Base-by-base conservation (phyloP, 306 rosid species). In the Glycine soja region DNA sequence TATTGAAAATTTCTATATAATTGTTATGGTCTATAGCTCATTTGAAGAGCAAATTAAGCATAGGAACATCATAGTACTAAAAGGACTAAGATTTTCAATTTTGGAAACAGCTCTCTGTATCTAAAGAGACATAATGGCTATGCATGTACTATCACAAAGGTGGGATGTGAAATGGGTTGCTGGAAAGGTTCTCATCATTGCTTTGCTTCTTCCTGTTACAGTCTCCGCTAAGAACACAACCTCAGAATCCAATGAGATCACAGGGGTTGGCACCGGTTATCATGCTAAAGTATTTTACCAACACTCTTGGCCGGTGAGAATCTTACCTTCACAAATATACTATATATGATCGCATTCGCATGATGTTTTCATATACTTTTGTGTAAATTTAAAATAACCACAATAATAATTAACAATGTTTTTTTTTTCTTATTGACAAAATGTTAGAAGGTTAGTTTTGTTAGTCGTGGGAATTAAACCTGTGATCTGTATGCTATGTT, bases 221-320 rank as follows among this genome's bases (percentile, higher is more conserved):
- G 82, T 80, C 54, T 64, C 88, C 16, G 86, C 80, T 64, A 56
- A 59, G 11, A 91, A 88, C 78, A 84, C 88, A 79, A 69, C 78
- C 43, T 56, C 63, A n/a, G 2, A 65, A 69, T 81, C 62, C 65
- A 78, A 65, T 65, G 65, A 52, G 1, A 78, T 71, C 0, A 83
- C 34, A 45, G 40, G 24, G n/a, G 64, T 64, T 64, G 76, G 34
- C 24, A 47, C 15, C 34, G 30, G 40, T 38, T 5, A 19, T 45
- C 62, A 91, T 63, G 80, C 24, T 76, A 80, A 50, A 76, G 90
- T 79, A 47, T 85, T 81, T 45, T 86, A 86, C 77, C 69, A 80
- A 38, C 98, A 90, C 72, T 86, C 69, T 18, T 93, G 98, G 98
- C 98, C 98, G 87, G 98, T 93, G 84, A 85, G 88, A 80, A 30